phyloP scores from a whole-genome alignment of 768 basidiomycete species.

The Trametes sanguinea region DNA sequence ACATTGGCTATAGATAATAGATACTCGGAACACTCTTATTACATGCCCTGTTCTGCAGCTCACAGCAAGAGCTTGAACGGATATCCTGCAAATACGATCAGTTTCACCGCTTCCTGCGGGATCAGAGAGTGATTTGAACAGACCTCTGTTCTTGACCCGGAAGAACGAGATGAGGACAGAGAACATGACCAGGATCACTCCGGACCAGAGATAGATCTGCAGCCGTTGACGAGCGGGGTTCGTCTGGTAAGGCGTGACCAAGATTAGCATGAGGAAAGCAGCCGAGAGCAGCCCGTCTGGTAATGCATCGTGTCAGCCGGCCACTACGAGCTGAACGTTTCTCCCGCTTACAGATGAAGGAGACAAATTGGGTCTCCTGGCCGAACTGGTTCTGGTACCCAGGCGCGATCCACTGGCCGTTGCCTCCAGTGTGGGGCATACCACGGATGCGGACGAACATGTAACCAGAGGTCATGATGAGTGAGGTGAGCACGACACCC shows the following conservation, averaged over 20 bases:
- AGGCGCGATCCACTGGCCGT: constrained; percentile 79
- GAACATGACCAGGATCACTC: constrained; percentile 80
- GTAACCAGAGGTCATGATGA: constrained; percentile 88
- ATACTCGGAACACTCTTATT: constrained; percentile 19
- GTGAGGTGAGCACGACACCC: constrained; percentile 59
- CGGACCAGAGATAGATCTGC: constrained; percentile 89
- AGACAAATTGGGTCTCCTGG: constrained; percentile 88
- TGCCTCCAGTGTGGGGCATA: constrained; percentile 64
- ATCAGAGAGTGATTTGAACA: constrained; percentile 20
- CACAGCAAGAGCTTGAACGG: constrained; percentile 79
- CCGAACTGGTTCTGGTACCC: constrained; percentile 92
- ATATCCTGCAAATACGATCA: constrained; percentile 51
- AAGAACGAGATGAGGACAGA: constrained; percentile 86
- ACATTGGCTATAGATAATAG: constrained; percentile 23
- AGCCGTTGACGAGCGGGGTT: constrained; percentile 76
- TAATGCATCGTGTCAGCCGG: not conserved
- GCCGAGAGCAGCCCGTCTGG: constrained; percentile 82
- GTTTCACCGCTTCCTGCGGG: not conserved
- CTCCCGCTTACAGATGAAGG: constrained; percentile 73
- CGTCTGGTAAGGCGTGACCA: constrained; percentile 77
- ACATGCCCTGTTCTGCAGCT: constrained; percentile 17
- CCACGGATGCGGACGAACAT: constrained; percentile 96
- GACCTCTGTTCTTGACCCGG: constrained; percentile 88
- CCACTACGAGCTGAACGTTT: not conserved
- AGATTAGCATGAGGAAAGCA: constrained; percentile 76